Conservation (phyloP, 345 rosid genomes). For the Excoecaria agallocha region DNA sequence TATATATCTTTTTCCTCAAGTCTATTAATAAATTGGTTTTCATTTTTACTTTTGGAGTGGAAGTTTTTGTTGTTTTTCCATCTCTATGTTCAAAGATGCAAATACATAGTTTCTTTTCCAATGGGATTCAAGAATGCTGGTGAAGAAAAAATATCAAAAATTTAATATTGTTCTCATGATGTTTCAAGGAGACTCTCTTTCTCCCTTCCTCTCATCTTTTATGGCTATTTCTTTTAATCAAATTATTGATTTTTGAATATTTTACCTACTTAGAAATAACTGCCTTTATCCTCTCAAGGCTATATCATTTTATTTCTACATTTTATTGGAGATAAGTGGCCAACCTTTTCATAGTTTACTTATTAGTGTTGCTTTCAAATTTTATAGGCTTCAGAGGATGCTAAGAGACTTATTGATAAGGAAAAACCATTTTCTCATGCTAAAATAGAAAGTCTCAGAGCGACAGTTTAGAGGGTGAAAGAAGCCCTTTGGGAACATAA, state of each 20-base stretch:
- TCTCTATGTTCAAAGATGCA: not conserved
- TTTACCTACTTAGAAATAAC: not conserved
- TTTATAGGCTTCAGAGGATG: constrained; percentile 92
- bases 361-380: constrained; percentile 21
- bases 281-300: not conserved
- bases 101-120: not conserved
- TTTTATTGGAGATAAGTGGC: not conserved
- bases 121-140: not conserved
- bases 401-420: constrained; percentile 87
- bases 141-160: not conserved
- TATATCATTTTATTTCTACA: not conserved
- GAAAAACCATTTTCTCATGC: constrained; percentile 94
- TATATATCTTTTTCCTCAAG: not conserved
- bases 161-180: not conserved
- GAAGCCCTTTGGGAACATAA: constrained; percentile 88
- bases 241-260: not conserved
- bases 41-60: not conserved
- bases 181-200: not conserved
- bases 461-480: constrained; percentile 96
- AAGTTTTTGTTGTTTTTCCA: not conserved
- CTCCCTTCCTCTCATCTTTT: not conserved
- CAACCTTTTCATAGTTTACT: constrained; percentile 4
- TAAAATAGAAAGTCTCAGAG: constrained; percentile 96
- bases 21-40: no score
- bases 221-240: not conserved